Evolutionary conservation across 2,329 filamentous ascomycete species (phyloP).

Genomic region (Sphaceloma murrayae): DNA sequence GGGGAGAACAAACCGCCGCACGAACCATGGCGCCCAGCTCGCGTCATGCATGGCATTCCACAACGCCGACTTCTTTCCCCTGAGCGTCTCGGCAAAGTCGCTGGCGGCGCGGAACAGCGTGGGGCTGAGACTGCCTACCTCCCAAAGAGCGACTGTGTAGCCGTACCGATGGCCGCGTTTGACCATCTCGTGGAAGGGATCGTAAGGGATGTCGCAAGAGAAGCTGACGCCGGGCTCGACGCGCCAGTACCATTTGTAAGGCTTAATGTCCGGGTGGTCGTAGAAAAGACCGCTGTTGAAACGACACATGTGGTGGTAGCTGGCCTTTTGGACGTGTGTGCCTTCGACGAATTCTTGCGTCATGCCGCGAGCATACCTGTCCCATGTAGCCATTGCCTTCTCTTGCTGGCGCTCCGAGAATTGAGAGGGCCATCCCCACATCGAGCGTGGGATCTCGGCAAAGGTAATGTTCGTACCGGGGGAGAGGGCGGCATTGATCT

Average conservation of each 20-base stretch:
- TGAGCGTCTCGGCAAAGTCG: constrained; percentile 39
- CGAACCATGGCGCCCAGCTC: constrained; percentile 22
- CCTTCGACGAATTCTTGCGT: constrained; percentile 15
- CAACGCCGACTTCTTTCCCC: constrained; percentile 5
- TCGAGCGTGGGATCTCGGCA: constrained; percentile 34
- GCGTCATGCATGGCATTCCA: constrained; percentile 18
- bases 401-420: constrained; percentile 1
- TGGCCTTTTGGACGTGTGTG: constrained; percentile 19
- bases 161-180: constrained; percentile 33
- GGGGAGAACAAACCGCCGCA: constrained; percentile 35
- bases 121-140: constrained; percentile 37
- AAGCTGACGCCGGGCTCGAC: constrained; percentile 52
- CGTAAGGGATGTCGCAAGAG: constrained; percentile 39
- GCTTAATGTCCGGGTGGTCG: constrained; percentile 31
- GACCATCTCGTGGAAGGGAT: constrained; percentile 31
- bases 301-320: constrained; percentile 34
- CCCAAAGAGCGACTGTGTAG: constrained; percentile 45
- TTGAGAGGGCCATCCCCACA: constrained; percentile 36
- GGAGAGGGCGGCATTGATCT: constrained; percentile 28
- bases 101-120: constrained; percentile 40
- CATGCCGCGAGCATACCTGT: constrained; percentile 1
- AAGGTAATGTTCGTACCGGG: constrained; percentile 26
- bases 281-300: constrained; percentile 36
- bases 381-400: constrained; percentile 11
- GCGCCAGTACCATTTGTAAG: constrained; percentile 52